These are phyloP conservation scores for Sphagnum tenellum DNA, from an alignment of 225 moss, liverwort and hornwort genomes.

Conservation along the genomic window DNA sequence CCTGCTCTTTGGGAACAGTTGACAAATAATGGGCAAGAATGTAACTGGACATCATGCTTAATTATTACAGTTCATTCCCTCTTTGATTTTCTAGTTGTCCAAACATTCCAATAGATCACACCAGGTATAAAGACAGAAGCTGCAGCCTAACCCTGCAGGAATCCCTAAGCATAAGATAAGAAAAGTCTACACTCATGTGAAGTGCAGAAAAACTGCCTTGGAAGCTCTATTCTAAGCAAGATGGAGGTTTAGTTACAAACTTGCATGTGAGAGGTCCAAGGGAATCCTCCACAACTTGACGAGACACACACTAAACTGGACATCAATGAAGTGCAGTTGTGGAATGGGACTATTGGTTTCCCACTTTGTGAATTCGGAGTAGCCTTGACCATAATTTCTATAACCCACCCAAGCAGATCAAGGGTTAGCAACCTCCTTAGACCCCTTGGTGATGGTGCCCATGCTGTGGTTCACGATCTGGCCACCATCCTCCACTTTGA, in stretches of 20 bases:
- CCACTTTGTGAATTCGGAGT: slow-evolving; percentile 75
- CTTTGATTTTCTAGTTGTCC: too few relatives aligned
- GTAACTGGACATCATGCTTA: too few relatives aligned
- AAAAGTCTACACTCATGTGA: too few relatives aligned
- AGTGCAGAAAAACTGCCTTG: too few relatives aligned
- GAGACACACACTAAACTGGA: slow-evolving; percentile 77
- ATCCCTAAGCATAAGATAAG: too few relatives aligned
- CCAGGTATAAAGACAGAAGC: too few relatives aligned
- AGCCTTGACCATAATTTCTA: slow-evolving; percentile 96
- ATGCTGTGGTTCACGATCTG: slow-evolving; percentile 23
- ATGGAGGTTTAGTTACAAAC: slow-evolving; percentile 26
- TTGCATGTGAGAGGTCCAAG: slow-evolving; percentile 90
- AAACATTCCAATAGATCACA: too few relatives aligned
- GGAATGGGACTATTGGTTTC: slow-evolving; percentile 43
- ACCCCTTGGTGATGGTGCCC: slow-evolving; percentile 44
- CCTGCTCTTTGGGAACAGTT: too few relatives aligned
- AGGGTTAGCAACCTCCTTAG: slow-evolving; percentile 53
- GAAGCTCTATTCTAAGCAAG: too few relatives aligned
- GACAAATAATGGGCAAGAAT: too few relatives aligned
- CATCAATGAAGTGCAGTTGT: slow-evolving; percentile 81
- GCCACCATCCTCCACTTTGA: slow-evolving; percentile 74
- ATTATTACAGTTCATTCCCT: too few relatives aligned
- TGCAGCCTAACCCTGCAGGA: too few relatives aligned
- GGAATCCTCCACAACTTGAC: slow-evolving; percentile 84
- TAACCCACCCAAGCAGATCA: slow-evolving; percentile 62